Base-by-base conservation (phyloP, 2,329 filamentous ascomycete genomes). In the Blastomyces gilchristii region DNA sequence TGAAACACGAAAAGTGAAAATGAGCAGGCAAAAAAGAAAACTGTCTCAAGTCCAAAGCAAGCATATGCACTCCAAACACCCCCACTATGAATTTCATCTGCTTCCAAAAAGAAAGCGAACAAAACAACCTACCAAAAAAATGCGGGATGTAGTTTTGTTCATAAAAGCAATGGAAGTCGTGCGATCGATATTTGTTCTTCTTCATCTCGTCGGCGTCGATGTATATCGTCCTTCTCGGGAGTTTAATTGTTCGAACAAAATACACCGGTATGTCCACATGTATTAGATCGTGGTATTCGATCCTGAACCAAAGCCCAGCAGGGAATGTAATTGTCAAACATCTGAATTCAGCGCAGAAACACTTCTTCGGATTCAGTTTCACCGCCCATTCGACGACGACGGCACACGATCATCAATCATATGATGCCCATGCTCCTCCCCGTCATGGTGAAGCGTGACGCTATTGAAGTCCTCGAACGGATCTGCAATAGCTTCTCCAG, bases 391-490 rank as follows among this genome's bases (percentile, higher is more conserved):
- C 12, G 28, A n/a, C 47, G 49, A 22, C 47, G 49, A 37, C 34
- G 39, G 9, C 11, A 49, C 49, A 39, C 54, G 34, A 60, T 66
- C 67, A 63, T 67, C 65, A 37, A 64, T 62, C 60, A 68, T 39
- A 61, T 66, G 64, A 3, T 62, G 62, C 5, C 52, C 61, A 59
- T 78, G 74, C 62, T 91, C 89, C 69, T 97, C 93, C 18, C 91
- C 94, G 63, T 97, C 94, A 73, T 99, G 94, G 75, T 97, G 93
- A 65, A 99, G 81, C 60, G 94, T 99, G 52, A 99, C 92, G 73
- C 91, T 96, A 81, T 97, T 99, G 78, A 99, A 99, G 75, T 97
- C 94, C 76, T 97, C 90, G 73, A 99, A 99, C 1, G 94, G 94
- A 81, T 99, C 94, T 3, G 85, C 81, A 47, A 87, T 74, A 28